These are phyloP conservation scores for Zasmidium citrigriseum DNA, from an alignment of 2,329 filamentous ascomycete species.

Conservation along the genomic window DNA sequence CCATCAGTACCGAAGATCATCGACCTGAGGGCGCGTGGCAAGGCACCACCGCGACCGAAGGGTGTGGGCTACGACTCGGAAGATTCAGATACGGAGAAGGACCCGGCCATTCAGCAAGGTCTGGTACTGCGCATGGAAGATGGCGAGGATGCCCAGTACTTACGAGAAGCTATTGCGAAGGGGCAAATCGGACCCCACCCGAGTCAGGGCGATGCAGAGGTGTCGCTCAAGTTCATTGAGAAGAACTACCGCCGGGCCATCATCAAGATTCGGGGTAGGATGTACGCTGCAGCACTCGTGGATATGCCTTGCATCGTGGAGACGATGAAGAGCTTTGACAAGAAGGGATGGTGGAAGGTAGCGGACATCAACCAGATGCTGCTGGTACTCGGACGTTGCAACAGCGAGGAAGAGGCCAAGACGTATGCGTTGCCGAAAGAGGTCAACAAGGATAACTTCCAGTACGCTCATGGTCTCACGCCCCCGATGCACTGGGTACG, in stretches of 20 bases:
- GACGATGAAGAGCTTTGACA: constrained; percentile 91
- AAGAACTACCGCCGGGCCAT: constrained; percentile 71
- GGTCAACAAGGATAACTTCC: constrained; percentile 67
- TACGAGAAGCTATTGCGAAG: constrained; percentile 74
- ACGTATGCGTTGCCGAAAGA: constrained; percentile 66
- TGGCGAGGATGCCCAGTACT: constrained; percentile 80
- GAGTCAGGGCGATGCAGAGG: constrained; percentile 69
- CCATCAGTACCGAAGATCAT: constrained; percentile 25
- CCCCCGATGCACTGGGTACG: constrained; percentile 85
- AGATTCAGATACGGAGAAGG: constrained; percentile 82
- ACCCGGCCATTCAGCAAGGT: constrained; percentile 86
- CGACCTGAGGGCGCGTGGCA: constrained; percentile 23
- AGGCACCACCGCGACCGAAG: constrained; percentile 48
- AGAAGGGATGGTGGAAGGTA: constrained; percentile 83
- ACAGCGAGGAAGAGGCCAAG: constrained; percentile 54
- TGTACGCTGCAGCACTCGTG: constrained; percentile 77
- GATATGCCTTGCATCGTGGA: constrained; percentile 87
- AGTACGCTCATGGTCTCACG: constrained; percentile 82
- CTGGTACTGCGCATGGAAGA: constrained; percentile 87
- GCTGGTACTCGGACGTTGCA: constrained; percentile 70
- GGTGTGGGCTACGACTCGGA: constrained; percentile 97
- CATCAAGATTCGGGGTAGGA: constrained; percentile 67
- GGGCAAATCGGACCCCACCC: constrained; percentile 70
- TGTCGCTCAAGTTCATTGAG: constrained; percentile 79
- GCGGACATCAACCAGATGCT: constrained; percentile 90